These are phyloP conservation scores for Nakazawaea sp. DNA, from an alignment of 805 yeast species.

Conservation along the genomic window DNA sequence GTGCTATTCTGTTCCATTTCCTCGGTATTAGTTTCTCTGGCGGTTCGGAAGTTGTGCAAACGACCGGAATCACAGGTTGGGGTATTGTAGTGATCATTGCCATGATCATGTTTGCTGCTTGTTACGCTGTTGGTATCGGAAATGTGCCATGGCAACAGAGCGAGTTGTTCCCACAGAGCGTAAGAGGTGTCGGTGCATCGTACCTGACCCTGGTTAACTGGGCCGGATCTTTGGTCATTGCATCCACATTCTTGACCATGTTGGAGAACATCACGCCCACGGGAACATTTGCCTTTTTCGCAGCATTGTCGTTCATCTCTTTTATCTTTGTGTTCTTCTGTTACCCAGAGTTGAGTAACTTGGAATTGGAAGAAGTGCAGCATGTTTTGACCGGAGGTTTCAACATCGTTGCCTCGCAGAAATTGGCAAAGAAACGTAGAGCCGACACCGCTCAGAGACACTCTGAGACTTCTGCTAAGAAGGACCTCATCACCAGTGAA, in stretches of 20 bases:
- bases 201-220: slow-evolving; percentile 31
- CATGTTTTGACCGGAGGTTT: slow-evolving; percentile 37
- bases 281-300: slow-evolving; percentile 43
- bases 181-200: slow-evolving; percentile 42
- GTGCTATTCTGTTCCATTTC: slow-evolving; percentile 90
- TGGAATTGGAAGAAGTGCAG: slow-evolving; percentile 47
- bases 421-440: slow-evolving; percentile 15
- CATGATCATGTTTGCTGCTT: slow-evolving; percentile 42
- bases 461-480: background rate
- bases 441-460: background rate
- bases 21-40: slow-evolving; percentile 55
- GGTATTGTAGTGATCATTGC: slow-evolving; percentile 37
- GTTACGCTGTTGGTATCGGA: slow-evolving; percentile 49
- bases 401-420: slow-evolving; percentile 35
- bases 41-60: slow-evolving; percentile 34
- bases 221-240: slow-evolving; percentile 47
- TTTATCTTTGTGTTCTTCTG: slow-evolving; percentile 37
- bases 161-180: slow-evolving; percentile 48
- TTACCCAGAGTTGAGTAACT: slow-evolving; percentile 45
- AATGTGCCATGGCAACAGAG: slow-evolving; percentile 56
- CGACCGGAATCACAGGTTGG: slow-evolving; percentile 27
- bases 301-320: slow-evolving; percentile 35
- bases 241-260: slow-evolving; percentile 46
- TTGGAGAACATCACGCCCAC: slow-evolving; percentile 44
- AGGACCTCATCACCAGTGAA: too few species aligned